phyloP scores from a whole-genome alignment of 192 early-diverging fungal species.

The Umbelopsis sp. region DNA sequence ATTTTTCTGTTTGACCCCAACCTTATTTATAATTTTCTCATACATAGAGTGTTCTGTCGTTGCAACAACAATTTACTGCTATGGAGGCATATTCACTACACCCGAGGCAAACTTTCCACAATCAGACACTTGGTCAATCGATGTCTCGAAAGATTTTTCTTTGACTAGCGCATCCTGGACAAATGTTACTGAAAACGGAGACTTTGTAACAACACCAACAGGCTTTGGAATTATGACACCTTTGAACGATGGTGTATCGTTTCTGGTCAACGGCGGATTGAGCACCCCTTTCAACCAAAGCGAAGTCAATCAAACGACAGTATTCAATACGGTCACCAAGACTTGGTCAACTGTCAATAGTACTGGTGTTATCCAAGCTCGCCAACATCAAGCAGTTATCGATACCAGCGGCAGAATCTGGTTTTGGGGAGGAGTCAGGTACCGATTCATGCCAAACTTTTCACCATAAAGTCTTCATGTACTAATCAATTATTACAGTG shows the following conservation, averaged over 20 bases:
- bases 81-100: slow-evolving; percentile 10
- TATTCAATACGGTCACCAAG: slow-evolving; percentile 2
- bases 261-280: slow-evolving; percentile 7
- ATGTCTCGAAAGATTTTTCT: not conserved
- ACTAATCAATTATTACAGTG: not conserved
- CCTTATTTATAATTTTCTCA: not conserved
- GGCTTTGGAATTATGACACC: not conserved
- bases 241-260: not conserved
- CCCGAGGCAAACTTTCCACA: not conserved
- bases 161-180: not conserved
- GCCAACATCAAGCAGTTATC: slow-evolving; percentile 5
- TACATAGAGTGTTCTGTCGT: not conserved
- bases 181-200: not conserved
- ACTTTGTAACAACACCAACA: not conserved
- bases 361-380: not conserved
- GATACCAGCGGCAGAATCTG: not conserved
- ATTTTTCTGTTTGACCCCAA: no score
- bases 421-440: slow-evolving; percentile 18
- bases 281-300: slow-evolving; percentile 10
- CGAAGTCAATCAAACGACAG: slow-evolving; percentile 10
- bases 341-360: slow-evolving; percentile 4
- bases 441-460: not conserved
- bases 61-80: not conserved
- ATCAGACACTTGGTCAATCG: slow-evolving; percentile 10
- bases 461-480: not conserved